Conservation (phyloP, 1,284 basidiomycete species). For the Coniferiporia weirii region DNA sequence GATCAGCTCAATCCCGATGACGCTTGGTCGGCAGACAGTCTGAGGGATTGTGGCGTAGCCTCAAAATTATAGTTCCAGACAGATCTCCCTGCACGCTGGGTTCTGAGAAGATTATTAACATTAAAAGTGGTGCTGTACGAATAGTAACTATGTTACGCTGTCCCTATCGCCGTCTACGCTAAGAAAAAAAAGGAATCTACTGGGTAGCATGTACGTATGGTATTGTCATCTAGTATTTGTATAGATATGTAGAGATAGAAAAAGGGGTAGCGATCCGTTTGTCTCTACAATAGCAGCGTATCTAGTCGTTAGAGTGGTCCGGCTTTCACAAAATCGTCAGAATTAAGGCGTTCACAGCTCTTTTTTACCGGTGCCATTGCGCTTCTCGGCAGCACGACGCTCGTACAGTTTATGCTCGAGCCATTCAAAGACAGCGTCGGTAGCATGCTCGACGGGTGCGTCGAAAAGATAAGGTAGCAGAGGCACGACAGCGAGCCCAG, state of each 20-base stretch:
- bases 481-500: slow-evolving; percentile 76
- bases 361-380: neutral
- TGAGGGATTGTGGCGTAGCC: neutral
- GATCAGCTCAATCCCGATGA: slow-evolving; percentile 74
- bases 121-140: neutral
- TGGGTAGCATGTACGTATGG: neutral
- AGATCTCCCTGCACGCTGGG: no score
- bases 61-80: no score
- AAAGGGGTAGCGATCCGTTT: neutral
- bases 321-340: neutral
- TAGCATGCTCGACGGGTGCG: slow-evolving; percentile 71
- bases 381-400: slow-evolving; percentile 7
- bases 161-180: neutral
- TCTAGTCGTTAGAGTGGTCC: no score
- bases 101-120: no score
- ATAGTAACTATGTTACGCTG: neutral
- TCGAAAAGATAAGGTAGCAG: slow-evolving; percentile 80
- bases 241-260: neutral
- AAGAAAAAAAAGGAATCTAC: neutral
- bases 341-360: neutral
- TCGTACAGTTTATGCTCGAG: slow-evolving; percentile 39
- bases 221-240: neutral
- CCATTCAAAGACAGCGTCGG: slow-evolving; percentile 64
- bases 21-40: slow-evolving; percentile 45
- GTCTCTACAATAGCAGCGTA: neutral